Evolutionary conservation across 2,329 filamentous ascomycete species (phyloP).

Genomic region (Fonsecaea nubica): DNA sequence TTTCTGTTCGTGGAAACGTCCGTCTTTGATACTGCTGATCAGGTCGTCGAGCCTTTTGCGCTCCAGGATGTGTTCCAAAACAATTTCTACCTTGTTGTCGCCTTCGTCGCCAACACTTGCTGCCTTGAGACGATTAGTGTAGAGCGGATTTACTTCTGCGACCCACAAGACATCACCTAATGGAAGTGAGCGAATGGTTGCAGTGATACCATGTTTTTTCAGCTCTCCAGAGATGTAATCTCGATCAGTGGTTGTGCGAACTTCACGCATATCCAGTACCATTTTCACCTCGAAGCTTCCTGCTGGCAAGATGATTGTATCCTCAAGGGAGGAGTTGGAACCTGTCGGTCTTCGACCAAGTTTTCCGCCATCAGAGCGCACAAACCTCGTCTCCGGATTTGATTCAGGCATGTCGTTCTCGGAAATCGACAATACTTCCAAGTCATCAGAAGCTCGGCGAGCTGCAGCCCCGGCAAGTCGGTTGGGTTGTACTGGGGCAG

Average conservation of each 20-base stretch:
- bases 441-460: conserved; percentile 6
- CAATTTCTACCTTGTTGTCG: conserved; percentile 68
- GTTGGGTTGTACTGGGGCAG: conserved; percentile 1
- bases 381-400: conserved; percentile 4
- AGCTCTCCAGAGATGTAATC: conserved; percentile 79
- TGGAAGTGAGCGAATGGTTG: conserved; percentile 71
- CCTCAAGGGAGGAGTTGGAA: conserved; percentile 15
- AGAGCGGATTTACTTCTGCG: conserved; percentile 70
- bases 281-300: conserved; percentile 75
- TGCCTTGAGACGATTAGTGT: conserved; percentile 57
- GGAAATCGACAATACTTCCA: conserved; percentile 25
- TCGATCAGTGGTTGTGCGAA: conserved; percentile 73
- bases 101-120: conserved; percentile 43
- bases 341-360: conserved; percentile 2
- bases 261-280: conserved; percentile 76
- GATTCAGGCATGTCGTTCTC: conserved; percentile 12
- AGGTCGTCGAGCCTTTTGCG: conserved; percentile 81
- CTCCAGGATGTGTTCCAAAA: conserved; percentile 81
- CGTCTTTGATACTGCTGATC: conserved; percentile 80
- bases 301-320: conserved; percentile 67
- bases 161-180: conserved; percentile 82
- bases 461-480: not conserved
- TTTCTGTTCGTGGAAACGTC: conserved; percentile 83
- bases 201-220: conserved; percentile 67
- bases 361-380: not conserved